Base-by-base conservation (phyloP, 2,329 filamentous ascomycete species). In the Rutstroemia sp. region DNA sequence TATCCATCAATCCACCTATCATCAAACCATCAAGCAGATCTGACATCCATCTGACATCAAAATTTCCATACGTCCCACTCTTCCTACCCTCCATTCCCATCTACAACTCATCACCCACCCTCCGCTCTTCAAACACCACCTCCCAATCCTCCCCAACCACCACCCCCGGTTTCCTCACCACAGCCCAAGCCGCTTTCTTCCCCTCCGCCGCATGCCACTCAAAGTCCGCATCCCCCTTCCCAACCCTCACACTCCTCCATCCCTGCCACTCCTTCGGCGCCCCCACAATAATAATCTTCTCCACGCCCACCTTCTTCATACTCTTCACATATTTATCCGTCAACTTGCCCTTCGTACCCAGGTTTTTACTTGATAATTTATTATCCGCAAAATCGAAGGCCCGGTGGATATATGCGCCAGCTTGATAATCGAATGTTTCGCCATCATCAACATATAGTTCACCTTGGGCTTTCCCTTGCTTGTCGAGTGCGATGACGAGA, bases 381-480 rank as follows among this genome's bases (percentile, higher is more conserved):
- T 79, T 78, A 42, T 50, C 75, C 74, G 27, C 74, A 59, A 92
- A 87, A 23, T 75, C 76, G 73, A 99, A 96, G 59, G 77, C 79
- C 58, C 91, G 88, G 74, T 96, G 86, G 65, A 97, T 92, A 72
- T 88, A 96, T 60, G 90, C 90, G 10, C 92, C 92, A 61, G 84
- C 77, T 71, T 95, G 78, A 69, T 89, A 91, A 55, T 96, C 90
- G 64, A 92, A 99, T 0, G 87, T 88, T 72, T 97, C 92, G 49
- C 94, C 94, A 63, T 99, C 94, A 68, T 99, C 94, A 30, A 90
- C 77, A 68, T 99, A 99, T 7, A 99, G 75, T 49, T 88, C 86
- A 27, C 94, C 94, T 49, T 86, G 81, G 0, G 92, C 90, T 65
- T 85, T 82, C 53, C 87, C 85, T 34, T 81, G 77, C 63, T 83